Evolutionary conservation across 2,329 filamentous ascomycete genomes (phyloP).

Genomic region (Aspergillus novoparasiticus): DNA sequence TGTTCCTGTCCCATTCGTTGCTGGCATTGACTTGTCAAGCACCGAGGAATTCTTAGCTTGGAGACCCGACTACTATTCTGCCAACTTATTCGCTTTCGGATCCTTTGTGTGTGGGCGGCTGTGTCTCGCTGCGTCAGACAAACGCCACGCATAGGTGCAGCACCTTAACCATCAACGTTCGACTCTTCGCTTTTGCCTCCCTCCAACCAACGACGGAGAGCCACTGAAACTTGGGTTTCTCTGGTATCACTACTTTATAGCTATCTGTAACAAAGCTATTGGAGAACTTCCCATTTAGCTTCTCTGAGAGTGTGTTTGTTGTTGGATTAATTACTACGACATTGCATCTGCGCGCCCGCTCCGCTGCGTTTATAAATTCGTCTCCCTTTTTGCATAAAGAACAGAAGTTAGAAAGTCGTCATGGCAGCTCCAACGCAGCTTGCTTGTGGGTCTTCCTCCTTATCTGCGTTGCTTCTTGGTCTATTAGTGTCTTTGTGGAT

Average conservation of each 20-base stretch:
- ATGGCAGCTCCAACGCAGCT: conserved; percentile 94
- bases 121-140: conserved; percentile 22
- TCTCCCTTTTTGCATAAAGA: conserved; percentile 8
- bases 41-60: conserved; percentile 37
- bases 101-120: conserved; percentile 25
- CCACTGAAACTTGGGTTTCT: background rate
- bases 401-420: conserved; percentile 22
- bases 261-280: conserved; percentile 10
- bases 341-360: conserved; percentile 9
- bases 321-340: conserved; percentile 5
- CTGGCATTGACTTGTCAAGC: conserved; percentile 58
- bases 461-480: background rate
- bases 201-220: background rate
- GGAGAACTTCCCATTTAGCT: conserved; percentile 10
- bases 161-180: conserved; percentile 4
- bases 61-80: conserved; percentile 25
- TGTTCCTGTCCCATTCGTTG: conserved; percentile 37
- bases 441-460: conserved; percentile 63
- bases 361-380: conserved; percentile 9
- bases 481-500: background rate
- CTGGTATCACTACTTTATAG: conserved; percentile 1
- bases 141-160: conserved; percentile 20
- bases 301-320: conserved; percentile 10
- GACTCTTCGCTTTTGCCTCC: conserved; percentile 1
- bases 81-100: conserved; percentile 19